Evolutionary conservation across 495 filamentous ascomycete species (phyloP), one percentile per base, ranked within the genome.

Genomic region (Penicillium argentinense): DNA sequence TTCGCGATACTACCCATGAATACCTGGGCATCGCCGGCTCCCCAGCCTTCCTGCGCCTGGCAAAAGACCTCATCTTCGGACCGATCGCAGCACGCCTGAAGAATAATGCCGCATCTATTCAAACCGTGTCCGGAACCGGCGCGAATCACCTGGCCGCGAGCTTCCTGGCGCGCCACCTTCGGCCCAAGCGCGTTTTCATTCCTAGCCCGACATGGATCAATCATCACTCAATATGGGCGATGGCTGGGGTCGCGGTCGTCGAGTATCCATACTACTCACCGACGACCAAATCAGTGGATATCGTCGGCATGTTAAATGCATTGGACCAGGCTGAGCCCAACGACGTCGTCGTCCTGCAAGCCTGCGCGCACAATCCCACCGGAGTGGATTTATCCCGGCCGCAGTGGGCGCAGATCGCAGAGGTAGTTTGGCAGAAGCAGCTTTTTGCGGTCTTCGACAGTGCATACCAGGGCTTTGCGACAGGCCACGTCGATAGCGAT

Each of bases 71-170:
- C n/a, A 33, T 33, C 8, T 33, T 33, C 29, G 29, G 29, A 1
- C 5, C 29, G 4, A n/a, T 33, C 4, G 29, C 3, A 16, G 7
- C 12, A 9, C 4, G 13, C 8, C 3, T 6, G 13, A 2, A 13
- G 17, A 7, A 13, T 8, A 33, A 16, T n/a, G 52, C 66, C 18
- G 42, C 39, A 9, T 61, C 54, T 18, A 51, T 67, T 1, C 86
- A 89, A 63, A 89, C 89, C 51, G 85, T 95, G 67, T 91, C 88
- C 27, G 89, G 89, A 45, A 95, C 89, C 13, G 89, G 89, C 40
- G 87, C 89, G 18, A 80, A 90, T 18, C 86, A 90, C 51, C 68
- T 93, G 4, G 89, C 85, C 39, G 88, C 84, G 36, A 75, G 85
- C 45, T 91, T 95, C 71, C 78, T 92, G 30, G 71, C 82, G 45